phyloP scores from a whole-genome alignment of 148 eudicot species.

The Camellia granthamiana region DNA sequence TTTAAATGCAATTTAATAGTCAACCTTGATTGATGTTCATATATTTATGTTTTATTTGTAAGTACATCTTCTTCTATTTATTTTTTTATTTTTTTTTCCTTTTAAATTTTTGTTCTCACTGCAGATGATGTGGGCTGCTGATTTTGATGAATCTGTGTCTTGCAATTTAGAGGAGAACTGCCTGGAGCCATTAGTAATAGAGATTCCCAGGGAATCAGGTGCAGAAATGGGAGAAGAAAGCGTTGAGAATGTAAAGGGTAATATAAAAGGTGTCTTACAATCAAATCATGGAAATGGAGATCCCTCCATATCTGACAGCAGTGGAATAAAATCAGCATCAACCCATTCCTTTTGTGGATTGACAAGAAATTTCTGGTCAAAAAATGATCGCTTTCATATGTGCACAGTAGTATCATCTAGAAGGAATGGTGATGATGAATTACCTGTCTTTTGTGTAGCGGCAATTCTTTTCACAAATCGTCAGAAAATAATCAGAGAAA shows the following conservation, averaged over 20 bases:
- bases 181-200: constrained; percentile 71
- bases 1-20: not conserved
- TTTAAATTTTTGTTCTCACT: constrained; percentile 10
- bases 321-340: constrained; percentile 49
- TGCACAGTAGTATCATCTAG: constrained; percentile 41
- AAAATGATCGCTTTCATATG: constrained; percentile 49
- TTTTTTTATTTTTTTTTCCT: not conserved
- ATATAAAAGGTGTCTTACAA: constrained; percentile 43
- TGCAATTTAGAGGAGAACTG: constrained; percentile 60
- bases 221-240: constrained; percentile 51
- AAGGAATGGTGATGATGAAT: constrained; percentile 70
- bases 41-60: not conserved
- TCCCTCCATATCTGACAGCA: constrained; percentile 43
- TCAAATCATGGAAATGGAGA: constrained; percentile 44
- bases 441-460: constrained; percentile 92
- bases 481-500: constrained; percentile 74
- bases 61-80: not conserved
- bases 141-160: constrained; percentile 76
- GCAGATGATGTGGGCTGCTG: constrained; percentile 99
- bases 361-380: constrained; percentile 79
- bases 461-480: constrained; percentile 84
- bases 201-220: constrained; percentile 51
- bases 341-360: constrained; percentile 82
- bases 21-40: not conserved
- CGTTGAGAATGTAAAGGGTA: constrained; percentile 32